Percentiles rank a stretch among this genome's conserved stretches.
These are phyloP conservation scores for Fusarium staphyleae DNA, from an alignment of 2,329 filamentous ascomycete species.

Conservation along the genomic window DNA sequence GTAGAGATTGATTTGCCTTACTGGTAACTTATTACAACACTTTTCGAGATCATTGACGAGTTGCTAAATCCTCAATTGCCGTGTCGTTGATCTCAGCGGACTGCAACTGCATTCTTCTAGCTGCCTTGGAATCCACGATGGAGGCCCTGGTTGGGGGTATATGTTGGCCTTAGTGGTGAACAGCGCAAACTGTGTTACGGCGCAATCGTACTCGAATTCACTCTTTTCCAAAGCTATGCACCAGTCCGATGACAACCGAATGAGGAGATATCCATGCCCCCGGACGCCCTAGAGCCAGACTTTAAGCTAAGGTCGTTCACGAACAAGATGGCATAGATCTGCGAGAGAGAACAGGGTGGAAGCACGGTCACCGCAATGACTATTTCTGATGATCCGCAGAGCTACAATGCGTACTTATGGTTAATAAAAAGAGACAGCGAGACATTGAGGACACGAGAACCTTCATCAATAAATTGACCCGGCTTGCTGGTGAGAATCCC, in stretches of 20 bases:
- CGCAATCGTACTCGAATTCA: slow-evolving; percentile 3
- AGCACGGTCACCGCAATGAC: slow-evolving; percentile 1
- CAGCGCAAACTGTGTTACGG: slow-evolving; percentile 4
- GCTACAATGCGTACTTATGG: not conserved
- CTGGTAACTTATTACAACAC: too few species aligned
- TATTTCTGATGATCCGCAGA: not conserved
- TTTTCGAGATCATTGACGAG: too few species aligned
- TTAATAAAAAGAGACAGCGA: not conserved
- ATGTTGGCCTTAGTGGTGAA: not conserved
- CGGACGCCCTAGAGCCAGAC: not conserved
- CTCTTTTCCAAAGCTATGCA: not conserved
- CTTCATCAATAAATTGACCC: not conserved
- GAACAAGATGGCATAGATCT: slow-evolving; percentile 5
- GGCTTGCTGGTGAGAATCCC: slow-evolving; percentile 12
- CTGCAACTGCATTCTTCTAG: too few species aligned
- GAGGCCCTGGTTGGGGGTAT: too few species aligned
- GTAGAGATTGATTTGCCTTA: too few species aligned
- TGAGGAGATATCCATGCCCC: rapidly evolving
- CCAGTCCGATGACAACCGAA: not conserved
- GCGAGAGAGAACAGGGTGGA: slow-evolving; percentile 9
- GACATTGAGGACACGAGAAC: not conserved
- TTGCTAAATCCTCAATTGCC: too few species aligned
- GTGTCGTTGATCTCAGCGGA: too few species aligned
- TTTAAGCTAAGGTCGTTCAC: not conserved
- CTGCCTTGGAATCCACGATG: too few species aligned